These are phyloP conservation scores for Letharia lupina DNA, from an alignment of 495 filamentous ascomycete genomes.

Conservation along the genomic window DNA sequence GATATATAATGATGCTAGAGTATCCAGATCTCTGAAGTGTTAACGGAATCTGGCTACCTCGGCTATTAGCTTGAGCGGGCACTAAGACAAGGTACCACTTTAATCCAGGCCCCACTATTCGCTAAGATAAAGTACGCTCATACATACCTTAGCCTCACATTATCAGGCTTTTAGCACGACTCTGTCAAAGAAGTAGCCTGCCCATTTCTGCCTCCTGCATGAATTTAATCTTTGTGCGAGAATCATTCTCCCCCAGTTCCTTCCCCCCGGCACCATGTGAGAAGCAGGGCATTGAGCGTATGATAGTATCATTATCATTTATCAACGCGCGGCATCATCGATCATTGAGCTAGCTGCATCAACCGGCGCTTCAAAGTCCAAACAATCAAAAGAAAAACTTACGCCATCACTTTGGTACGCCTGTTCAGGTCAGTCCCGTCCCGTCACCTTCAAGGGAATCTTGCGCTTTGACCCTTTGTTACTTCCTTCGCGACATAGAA, in stretches of 20 bases:
- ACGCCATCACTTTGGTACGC: background rate
- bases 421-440: background rate
- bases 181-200: too few relatives aligned
- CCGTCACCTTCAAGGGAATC: background rate
- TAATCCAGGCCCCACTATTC: too few relatives aligned
- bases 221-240: background rate
- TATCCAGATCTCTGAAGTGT: background rate
- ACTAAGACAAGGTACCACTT: background rate
- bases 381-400: background rate
- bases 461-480: background rate
- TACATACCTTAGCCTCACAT: too few relatives aligned
- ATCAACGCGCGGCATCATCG: background rate
- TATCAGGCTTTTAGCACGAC: too few relatives aligned
- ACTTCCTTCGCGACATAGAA: background rate
- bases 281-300: background rate
- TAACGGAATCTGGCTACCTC: too few relatives aligned
- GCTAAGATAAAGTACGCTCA: too few relatives aligned
- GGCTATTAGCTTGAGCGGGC: background rate
- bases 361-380: background rate
- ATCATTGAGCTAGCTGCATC: background rate
- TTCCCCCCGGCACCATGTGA: background rate
- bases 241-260: too few relatives aligned
- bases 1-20: background rate
- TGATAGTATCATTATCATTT: too few relatives aligned
- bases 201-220: background rate